Evolutionary conservation across 2,329 filamentous ascomycete genomes (phyloP).

Genomic region (Neospermospora avenae): DNA sequence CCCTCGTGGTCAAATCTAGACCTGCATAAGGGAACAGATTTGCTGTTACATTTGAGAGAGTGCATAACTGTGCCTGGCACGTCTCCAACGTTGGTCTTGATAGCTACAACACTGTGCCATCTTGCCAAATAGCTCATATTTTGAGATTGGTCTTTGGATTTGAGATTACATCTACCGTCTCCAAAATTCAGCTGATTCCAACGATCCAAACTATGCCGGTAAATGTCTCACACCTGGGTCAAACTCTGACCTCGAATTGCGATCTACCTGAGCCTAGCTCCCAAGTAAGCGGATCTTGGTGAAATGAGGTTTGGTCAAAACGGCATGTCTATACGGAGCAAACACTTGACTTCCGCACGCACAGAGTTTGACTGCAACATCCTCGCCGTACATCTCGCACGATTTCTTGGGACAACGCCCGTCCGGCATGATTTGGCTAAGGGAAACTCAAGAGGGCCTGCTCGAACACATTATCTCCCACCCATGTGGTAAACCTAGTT

Average conservation of each 20-base stretch:
- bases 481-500: neutral
- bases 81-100: slow-evolving; percentile 10
- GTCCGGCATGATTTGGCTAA: too few relatives aligned
- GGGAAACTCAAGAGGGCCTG: too few relatives aligned
- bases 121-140: neutral
- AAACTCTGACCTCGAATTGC: neutral
- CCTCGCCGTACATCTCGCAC: slow-evolving; percentile 14
- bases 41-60: slow-evolving; percentile 14
- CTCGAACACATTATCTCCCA: too few relatives aligned
- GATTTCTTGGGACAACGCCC: neutral
- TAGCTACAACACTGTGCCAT: neutral
- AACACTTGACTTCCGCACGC: neutral
- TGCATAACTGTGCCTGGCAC: slow-evolving; percentile 15
- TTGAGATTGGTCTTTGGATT: neutral
- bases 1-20: slow-evolving; percentile 7
- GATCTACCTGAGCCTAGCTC: slow-evolving; percentile 2
- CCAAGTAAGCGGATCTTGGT: slow-evolving; percentile 1
- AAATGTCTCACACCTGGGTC: neutral
- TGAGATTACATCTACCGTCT: neutral
- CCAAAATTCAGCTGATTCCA: neutral
- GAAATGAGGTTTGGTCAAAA: slow-evolving; percentile 1
- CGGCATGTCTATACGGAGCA: neutral
- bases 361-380: neutral
- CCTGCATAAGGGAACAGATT: slow-evolving; percentile 22
- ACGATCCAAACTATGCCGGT: neutral